Conservation (phyloP, 1,139 yeast genomes). For the Blastobotrys ciferrii region DNA sequence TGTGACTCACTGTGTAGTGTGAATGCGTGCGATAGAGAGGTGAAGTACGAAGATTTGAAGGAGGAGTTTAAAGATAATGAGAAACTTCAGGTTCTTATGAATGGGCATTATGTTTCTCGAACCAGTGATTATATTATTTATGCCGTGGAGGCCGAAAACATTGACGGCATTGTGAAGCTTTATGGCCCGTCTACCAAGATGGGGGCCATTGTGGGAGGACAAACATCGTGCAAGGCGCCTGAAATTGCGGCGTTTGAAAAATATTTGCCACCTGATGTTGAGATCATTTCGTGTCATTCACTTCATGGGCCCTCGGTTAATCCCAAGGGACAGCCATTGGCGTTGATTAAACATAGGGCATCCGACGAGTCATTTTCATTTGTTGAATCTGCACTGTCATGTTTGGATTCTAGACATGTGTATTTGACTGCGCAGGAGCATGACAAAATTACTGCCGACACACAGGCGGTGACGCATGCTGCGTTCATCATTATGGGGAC, state of each 20-base stretch:
- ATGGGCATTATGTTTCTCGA: constrained; percentile 84
- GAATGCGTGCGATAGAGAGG: constrained; percentile 86
- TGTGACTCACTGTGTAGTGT: constrained; percentile 41
- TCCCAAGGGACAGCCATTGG: constrained; percentile 90
- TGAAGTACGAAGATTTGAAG: constrained; percentile 49
- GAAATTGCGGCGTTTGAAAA: constrained; percentile 84
- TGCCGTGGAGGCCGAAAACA: constrained; percentile 78
- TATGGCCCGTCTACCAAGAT: constrained; percentile 88
- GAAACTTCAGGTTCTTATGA: constrained; percentile 53
- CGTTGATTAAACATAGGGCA: constrained; percentile 74
- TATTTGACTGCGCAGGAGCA: constrained; percentile 78
- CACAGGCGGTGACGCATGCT: constrained; percentile 98
- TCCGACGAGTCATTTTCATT: constrained; percentile 53
- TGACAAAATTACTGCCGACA: constrained; percentile 93
- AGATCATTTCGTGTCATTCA: constrained; percentile 85
- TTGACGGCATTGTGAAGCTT: constrained; percentile 61
- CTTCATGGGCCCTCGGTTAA: constrained; percentile 92
- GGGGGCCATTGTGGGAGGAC: constrained; percentile 96
- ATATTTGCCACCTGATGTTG: constrained; percentile 69
- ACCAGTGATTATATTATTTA: constrained; percentile 78
- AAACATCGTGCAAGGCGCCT: constrained; percentile 90
- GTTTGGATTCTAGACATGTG: constrained; percentile 78
- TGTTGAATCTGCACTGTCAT: constrained; percentile 63
- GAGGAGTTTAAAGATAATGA: constrained; percentile 38
- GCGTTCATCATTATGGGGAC: constrained; percentile 96